Evolutionary conservation across 2,329 filamentous ascomycete genomes (phyloP).

Genomic region (Raffaelea ambrosiae): DNA sequence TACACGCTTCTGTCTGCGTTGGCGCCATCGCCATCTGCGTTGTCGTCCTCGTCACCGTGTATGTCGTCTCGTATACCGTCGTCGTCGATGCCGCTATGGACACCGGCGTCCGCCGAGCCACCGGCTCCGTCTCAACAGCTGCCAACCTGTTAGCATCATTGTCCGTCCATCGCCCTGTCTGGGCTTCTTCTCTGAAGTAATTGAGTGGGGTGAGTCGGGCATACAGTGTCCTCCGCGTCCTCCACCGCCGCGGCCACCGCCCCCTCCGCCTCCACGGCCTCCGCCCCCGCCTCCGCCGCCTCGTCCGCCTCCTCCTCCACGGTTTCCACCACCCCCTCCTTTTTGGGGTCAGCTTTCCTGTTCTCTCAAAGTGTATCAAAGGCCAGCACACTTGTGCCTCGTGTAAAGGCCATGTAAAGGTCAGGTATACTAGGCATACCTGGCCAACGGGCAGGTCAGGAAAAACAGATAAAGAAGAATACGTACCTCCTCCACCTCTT

Average conservation of each 20-base stretch:
- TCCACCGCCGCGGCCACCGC: conserved; percentile 5
- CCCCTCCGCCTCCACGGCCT: conserved; percentile 1
- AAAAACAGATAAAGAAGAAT: too few relatives aligned
- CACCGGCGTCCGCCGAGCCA: conserved; percentile 6
- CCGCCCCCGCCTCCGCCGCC: background rate
- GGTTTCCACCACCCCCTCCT: conserved; percentile 18
- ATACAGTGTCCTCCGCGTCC: conserved; percentile 9
- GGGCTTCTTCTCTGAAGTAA: too few relatives aligned
- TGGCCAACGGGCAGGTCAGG: too few relatives aligned
- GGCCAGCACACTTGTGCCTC: too few relatives aligned
- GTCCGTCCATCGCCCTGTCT: too few relatives aligned
- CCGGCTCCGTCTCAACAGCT: conserved; percentile 1
- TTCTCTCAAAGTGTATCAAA: too few relatives aligned
- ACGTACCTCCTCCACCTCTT: too few relatives aligned
- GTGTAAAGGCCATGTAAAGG: too few relatives aligned
- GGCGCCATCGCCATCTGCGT: conserved; percentile 10
- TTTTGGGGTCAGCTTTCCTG: background rate
- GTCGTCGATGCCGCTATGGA: conserved; percentile 13
- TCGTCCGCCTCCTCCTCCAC: conserved; percentile 8
- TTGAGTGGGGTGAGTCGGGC: background rate
- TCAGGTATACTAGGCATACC: too few relatives aligned
- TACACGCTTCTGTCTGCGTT: conserved; percentile 14
- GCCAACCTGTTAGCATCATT: background rate
- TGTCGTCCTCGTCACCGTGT: conserved; percentile 14
- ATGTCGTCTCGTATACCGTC: conserved; percentile 13